phyloP scores from a whole-genome alignment of 345 rosid species.

The Clausena lansium region DNA sequence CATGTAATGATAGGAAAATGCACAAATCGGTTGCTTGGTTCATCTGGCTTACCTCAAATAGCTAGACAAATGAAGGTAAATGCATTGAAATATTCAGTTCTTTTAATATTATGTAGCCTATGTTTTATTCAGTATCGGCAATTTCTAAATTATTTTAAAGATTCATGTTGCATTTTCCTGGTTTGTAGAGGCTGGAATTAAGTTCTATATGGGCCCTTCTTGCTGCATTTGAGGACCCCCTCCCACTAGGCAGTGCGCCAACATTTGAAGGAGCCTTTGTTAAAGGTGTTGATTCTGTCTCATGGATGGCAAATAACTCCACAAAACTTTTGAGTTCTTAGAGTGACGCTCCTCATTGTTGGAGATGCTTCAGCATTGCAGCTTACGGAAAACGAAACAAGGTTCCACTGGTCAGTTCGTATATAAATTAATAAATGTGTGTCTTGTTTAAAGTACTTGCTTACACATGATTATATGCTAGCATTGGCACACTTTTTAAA shows the following conservation, averaged over 20 bases:
- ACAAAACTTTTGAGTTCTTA: slow-evolving; percentile 50
- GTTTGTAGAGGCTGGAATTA: slow-evolving; percentile 62
- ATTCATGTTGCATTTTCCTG: neutral
- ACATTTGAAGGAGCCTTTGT: slow-evolving; percentile 90
- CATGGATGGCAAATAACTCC: slow-evolving; percentile 93
- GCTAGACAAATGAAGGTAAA: slow-evolving; percentile 82
- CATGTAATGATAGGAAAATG: slow-evolving; percentile 63
- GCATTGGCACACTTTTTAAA: too few species aligned
- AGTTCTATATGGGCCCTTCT: slow-evolving; percentile 91
- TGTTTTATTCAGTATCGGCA: neutral
- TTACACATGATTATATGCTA: too few species aligned
- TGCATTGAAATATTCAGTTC: neutral
- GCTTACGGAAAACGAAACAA: slow-evolving; percentile 51
- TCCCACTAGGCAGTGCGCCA: slow-evolving; percentile 41
- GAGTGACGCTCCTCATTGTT: slow-evolving; percentile 53
- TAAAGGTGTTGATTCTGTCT: slow-evolving; percentile 74
- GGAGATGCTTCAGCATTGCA: slow-evolving; percentile 62
- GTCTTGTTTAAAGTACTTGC: too few species aligned
- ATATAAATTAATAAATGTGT: too few species aligned
- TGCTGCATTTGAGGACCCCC: slow-evolving; percentile 88
- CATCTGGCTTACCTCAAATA: slow-evolving; percentile 79
- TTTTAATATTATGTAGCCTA: neutral
- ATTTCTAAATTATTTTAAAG: slow-evolving; percentile 1
- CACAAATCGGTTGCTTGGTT: slow-evolving; percentile 79
- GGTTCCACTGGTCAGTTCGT: too few species aligned